Conservation (phyloP, 371 early-diverging fungal species). For the Synchytrium microbalum region DNA sequence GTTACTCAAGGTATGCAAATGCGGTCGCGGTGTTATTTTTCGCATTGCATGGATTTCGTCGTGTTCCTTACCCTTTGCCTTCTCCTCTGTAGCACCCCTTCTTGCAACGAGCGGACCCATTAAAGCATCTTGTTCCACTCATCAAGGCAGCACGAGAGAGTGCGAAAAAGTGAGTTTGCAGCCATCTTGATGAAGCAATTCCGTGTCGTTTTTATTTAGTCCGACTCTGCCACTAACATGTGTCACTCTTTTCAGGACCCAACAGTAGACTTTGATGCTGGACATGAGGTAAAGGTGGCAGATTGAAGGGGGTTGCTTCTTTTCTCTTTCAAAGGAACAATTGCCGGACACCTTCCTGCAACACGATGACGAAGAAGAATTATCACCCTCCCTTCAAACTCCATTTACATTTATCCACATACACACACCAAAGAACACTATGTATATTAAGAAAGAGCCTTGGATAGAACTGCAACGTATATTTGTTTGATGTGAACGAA, state of each 20-base stretch:
- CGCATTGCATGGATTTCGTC: constrained; percentile 5
- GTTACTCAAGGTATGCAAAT: constrained; percentile 1
- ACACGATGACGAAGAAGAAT: too few species aligned
- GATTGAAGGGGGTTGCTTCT: too few species aligned
- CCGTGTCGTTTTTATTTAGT: neutral
- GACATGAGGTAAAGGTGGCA: too few species aligned
- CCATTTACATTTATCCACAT: too few species aligned
- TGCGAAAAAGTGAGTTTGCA: constrained; percentile 15
- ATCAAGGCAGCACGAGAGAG: constrained; percentile 76
- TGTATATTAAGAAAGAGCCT: too few species aligned
- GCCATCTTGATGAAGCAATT: neutral
- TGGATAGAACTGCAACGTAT: too few species aligned
- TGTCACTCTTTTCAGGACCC: neutral
- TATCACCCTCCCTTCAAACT: too few species aligned
- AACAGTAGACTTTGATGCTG: too few species aligned
- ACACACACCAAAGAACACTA: too few species aligned
- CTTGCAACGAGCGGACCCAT: constrained; percentile 75
- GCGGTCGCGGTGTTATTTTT: neutral
- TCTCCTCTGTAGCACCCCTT: constrained; percentile 67
- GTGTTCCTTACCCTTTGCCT: neutral
- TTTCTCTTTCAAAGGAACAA: too few species aligned
- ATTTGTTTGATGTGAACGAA: too few species aligned
- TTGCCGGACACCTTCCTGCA: too few species aligned
- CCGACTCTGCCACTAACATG: neutral
- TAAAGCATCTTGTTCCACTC: constrained; percentile 75